Conservation (phyloP, 1,284 basidiomycete species). For the Fomitopsis schrenkii region DNA sequence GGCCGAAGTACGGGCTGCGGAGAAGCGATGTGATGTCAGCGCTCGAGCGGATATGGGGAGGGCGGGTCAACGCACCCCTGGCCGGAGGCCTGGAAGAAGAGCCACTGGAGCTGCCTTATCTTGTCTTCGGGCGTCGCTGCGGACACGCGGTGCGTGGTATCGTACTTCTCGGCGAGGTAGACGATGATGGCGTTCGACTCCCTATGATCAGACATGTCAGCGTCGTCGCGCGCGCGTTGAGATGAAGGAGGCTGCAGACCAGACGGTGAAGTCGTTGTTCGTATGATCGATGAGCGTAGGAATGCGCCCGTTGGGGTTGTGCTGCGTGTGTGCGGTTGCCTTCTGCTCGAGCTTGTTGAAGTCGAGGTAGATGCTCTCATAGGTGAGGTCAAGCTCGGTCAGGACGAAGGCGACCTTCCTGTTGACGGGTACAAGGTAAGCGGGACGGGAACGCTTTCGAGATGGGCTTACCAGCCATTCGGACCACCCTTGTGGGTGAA, state of each 20-base stretch:
- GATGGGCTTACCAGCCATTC: conserved; percentile 15
- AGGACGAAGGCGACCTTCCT: conserved; percentile 22
- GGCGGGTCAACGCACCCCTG: conserved; percentile 19
- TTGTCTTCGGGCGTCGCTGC: conserved; percentile 17
- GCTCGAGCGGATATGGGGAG: too few species aligned
- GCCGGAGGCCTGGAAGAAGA: conserved; percentile 27
- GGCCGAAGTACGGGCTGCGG: conserved; percentile 19
- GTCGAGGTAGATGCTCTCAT: conserved; percentile 20
- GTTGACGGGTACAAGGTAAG: background rate
- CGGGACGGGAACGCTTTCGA: background rate
- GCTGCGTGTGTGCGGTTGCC: conserved; percentile 1
- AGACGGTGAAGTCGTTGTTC: conserved; percentile 5
- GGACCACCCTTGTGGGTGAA: conserved; percentile 20
- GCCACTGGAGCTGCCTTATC: conserved; percentile 21
- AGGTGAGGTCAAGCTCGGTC: conserved; percentile 22
- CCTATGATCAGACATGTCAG: conserved; percentile 14
- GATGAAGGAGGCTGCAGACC: conserved; percentile 12
- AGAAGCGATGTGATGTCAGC: background rate
- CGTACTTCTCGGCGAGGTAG: conserved; percentile 28
- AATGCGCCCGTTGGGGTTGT: conserved; percentile 9
- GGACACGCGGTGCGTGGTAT: conserved; percentile 17
- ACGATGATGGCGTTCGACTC: conserved; percentile 30
- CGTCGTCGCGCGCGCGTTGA: too few species aligned
- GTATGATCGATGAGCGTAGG: conserved; percentile 6
- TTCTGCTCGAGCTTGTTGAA: conserved; percentile 8